Evolutionary conservation across 345 rosid species (phyloP), one percentile per base, ranked within the genome.

Genomic region (Raphanus sativus): DNA sequence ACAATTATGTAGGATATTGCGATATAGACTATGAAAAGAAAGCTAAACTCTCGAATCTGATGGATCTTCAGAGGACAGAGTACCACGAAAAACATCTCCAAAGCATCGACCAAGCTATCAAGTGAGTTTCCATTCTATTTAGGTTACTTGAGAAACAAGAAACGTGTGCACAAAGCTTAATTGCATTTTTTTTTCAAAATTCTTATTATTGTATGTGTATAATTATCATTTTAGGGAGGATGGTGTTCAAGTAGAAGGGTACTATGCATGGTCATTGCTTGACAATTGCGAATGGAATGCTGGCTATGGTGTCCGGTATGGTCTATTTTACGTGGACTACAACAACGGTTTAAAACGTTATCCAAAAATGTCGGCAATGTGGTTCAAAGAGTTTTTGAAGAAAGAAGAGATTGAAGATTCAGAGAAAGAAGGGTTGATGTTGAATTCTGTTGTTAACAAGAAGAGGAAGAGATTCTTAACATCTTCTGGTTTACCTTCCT

Each of bases 201-300:
- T 36, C 16, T 34, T 54, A 28, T 8, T 4, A 50, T 2, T 25
- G 15, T n/a, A 6, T 36, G 21, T 36, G 11, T 16, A 16, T 52
- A 52, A 4, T 60, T 0, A 2, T 28, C 3, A 50, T 21, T 66
- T n/a, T 36, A 79, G 77, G 11, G 77, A 85, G 82, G 86, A 83
- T 3, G 88, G 86, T 54, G 83, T 73, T 4, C 65, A 85, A 15
- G 87, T 89, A 40, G 85, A 78, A 69, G 87, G 86, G 24, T 90
- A 89, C 59, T 85, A 75, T 21, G 76, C 74, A n/a, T 90, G 92
- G 96, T 77, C 89, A 8, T 83, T 90, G 36, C 50, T 86, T 6
- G 93, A 86, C 60, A 82, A 88, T 65, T 89, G 87, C 13, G 89
- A 86, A 67, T 89, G 93, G 93, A 40, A 38, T 29, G 67, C 62